These are phyloP conservation scores for Saccharomyces hybrid DNA, from an alignment of 1,139 yeast species.

Conservation along the genomic window DNA sequence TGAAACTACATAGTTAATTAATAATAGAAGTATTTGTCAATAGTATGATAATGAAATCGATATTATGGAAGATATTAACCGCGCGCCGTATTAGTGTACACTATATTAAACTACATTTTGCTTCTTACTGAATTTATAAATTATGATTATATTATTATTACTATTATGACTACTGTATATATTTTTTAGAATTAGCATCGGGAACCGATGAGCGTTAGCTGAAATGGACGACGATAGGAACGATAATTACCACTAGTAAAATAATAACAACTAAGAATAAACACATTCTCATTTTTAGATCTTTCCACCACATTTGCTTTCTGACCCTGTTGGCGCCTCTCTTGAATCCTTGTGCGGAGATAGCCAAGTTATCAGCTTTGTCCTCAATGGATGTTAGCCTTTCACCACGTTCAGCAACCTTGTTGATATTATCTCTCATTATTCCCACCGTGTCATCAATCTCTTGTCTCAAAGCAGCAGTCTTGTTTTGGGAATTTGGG, in stretches of 20 bases:
- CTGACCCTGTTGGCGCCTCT: constrained; percentile 96
- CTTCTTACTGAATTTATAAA: background rate
- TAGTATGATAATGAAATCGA: background rate
- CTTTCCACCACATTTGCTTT: constrained; percentile 99
- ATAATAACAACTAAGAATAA: constrained; percentile 73
- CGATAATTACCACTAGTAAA: constrained; percentile 79
- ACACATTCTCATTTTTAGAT: constrained; percentile 93
- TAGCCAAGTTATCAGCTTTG: constrained; percentile 89
- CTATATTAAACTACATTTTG: background rate
- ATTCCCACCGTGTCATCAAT: constrained; percentile 96
- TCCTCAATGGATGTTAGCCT: constrained; percentile 88
- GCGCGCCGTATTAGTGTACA: background rate
- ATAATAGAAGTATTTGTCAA: background rate
- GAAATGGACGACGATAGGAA: constrained; percentile 90
- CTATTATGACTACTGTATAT: background rate
- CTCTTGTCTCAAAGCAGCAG: constrained; percentile 86
- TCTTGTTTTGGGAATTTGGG: constrained; percentile 43
- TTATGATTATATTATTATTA: background rate
- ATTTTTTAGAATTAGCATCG: background rate
- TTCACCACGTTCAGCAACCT: constrained; percentile 91
- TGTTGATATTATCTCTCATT: constrained; percentile 95
- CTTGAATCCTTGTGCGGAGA: constrained; percentile 91
- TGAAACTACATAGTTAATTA: background rate
- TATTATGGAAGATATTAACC: background rate
- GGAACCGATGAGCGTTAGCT: constrained; percentile 29